Conservation (phyloP, 208 protist species). For the Leishmania tarentolae region DNA sequence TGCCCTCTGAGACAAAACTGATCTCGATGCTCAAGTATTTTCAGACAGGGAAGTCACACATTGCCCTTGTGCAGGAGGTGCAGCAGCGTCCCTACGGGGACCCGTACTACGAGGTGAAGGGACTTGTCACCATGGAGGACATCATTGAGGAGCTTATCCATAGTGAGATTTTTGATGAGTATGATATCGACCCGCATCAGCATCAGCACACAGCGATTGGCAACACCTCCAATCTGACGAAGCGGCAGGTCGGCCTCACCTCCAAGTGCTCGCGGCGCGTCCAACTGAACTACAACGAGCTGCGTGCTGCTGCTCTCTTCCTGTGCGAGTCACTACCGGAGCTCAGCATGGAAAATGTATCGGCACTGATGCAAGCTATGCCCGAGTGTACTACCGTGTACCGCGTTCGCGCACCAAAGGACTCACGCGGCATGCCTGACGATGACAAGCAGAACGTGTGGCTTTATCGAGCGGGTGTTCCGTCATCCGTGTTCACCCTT, state of each 20-base stretch:
- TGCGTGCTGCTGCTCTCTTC: constrained; percentile 83
- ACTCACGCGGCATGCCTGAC: constrained; percentile 71
- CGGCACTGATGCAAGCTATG: constrained; percentile 58
- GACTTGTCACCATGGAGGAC: constrained; percentile 97
- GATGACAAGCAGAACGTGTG: constrained; percentile 90
- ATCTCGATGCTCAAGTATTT: constrained; percentile 96
- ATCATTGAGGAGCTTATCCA: constrained; percentile 97
- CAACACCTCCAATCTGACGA: constrained; percentile 28
- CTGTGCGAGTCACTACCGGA: constrained; percentile 82
- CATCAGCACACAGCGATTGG: constrained; percentile 17
- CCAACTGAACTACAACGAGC: constrained; percentile 82
- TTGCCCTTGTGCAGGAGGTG: constrained; percentile 94
- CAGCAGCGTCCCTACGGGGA: constrained; percentile 88
- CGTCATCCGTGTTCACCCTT: constrained; percentile 83
- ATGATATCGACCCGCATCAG: constrained; percentile 78
- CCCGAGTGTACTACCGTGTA: constrained; percentile 62
- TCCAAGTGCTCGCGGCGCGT: constrained; percentile 76
- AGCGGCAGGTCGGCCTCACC: constrained; percentile 75
- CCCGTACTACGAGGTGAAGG: constrained; percentile 95
- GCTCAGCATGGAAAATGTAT: constrained; percentile 57
- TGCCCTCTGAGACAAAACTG: constrained; percentile 90
- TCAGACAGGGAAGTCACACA: constrained; percentile 93
- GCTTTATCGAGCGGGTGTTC: constrained; percentile 85
- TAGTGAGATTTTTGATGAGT: constrained; percentile 98
- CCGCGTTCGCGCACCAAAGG: constrained; percentile 73